phyloP scores from a whole-genome alignment of 176 grass and related monocot species.

The Eleusine coracana region DNA sequence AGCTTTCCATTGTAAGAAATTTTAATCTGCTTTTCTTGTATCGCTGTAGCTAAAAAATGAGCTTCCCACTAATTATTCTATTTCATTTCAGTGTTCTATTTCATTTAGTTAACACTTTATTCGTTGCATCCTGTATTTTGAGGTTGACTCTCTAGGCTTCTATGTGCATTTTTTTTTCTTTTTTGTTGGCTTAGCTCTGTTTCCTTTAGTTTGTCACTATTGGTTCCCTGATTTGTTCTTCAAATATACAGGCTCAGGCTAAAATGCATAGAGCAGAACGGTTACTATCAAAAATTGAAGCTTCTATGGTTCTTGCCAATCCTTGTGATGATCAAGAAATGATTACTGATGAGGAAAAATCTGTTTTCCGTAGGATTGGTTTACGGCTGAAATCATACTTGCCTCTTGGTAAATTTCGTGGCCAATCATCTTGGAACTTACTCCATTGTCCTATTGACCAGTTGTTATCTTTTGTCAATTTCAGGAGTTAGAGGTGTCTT shows the following conservation, averaged over 20 bases:
- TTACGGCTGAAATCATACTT: constrained; percentile 90
- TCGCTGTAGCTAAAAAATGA: constrained; percentile 18
- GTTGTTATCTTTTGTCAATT: constrained; percentile 31
- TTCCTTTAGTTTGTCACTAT: background rate
- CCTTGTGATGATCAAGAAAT: constrained; percentile 82
- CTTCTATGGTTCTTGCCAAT: constrained; percentile 68
- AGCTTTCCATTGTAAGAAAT: constrained; percentile 79
- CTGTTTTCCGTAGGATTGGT: constrained; percentile 92
- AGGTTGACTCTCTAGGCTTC: constrained; percentile 9
- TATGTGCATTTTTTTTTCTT: background rate
- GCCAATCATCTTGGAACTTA: constrained; percentile 11
- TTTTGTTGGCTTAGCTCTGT: background rate
- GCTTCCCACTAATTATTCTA: background rate
- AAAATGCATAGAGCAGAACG: constrained; percentile 75
- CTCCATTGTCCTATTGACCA: background rate
- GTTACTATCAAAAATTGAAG: constrained; percentile 80
- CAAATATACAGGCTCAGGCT: constrained; percentile 65
- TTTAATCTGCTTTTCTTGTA: constrained; percentile 22
- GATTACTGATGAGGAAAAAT: constrained; percentile 92
- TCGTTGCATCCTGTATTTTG: constrained; percentile 16
- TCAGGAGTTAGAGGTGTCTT: constrained; percentile 93
- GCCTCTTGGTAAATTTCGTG: constrained; percentile 75
- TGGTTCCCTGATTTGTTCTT: constrained; percentile 22
- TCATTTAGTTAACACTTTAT: background rate
- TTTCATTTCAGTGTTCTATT: constrained; percentile 18